Evolutionary conservation across 2,329 filamentous ascomycete species (phyloP), one percentile per base, ranked within the genome.

Genomic region (Rasamsonia emersonii): DNA sequence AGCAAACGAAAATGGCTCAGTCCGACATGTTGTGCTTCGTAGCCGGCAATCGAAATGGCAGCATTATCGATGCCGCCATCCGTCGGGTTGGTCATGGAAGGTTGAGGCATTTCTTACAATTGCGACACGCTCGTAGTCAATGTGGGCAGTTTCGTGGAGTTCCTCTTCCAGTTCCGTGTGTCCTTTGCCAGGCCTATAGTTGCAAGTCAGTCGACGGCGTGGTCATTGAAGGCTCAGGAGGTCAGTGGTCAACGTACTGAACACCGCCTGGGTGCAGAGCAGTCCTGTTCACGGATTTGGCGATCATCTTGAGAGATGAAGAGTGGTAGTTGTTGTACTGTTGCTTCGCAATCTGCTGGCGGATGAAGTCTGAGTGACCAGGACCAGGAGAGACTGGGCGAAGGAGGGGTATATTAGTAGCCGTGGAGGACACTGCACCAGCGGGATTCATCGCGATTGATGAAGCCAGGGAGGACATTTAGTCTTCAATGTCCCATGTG

Each of bases 101-200:
- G 9, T 8, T n/a, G 8, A 28, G 31, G 36, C 30, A 9, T 24
- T 19, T 25, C 84, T 62, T 75, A 93, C 88, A 72, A 98, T 98
- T 43, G 91, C 85, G 55, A 98, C 91, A 58, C 86, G 83, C 67
- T 96, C 84, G 62, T 96, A 98, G 74, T 98, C 91, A 58, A 98
- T 98, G 74, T 98, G 89, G 48, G 91, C 91, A 58, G 82, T 86
- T 66, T 95, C 86, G 65, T 96, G 88, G 41, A 98, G 82, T 63
- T 94, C 86, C 69, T 96, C 86, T 69, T 98, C 86, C 45, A 98
- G 79, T 63, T 96, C 91, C 27, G 91, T 96, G 76, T 95, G 89
- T 60, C 93, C 82, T 54, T 73, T 73, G 56, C 79, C 71, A 44
- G 88, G 85, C 65, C 86, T 93, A 54, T 17, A 15, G 8, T 11